Conservation (phyloP, 441 rosid genomes). For the Rhodomyrtus psidioides region DNA sequence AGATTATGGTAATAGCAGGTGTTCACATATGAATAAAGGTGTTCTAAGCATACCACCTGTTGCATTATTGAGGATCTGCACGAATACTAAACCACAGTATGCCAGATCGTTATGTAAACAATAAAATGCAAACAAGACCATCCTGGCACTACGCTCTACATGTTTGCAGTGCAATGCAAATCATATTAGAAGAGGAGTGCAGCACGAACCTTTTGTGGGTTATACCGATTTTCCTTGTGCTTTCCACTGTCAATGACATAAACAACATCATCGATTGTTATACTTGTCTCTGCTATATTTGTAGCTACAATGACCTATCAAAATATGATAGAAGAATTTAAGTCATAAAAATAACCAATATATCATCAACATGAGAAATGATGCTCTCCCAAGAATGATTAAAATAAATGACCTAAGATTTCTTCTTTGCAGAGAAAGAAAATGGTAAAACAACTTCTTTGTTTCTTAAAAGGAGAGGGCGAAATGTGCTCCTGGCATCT, state of each 20-base stretch:
- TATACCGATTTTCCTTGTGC: conserved; percentile 91
- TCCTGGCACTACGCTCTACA: neutral
- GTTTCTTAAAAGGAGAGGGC: neutral
- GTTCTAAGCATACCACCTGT: neutral
- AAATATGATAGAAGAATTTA: conserved; percentile 2
- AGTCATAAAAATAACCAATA: neutral
- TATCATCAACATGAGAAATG: neutral
- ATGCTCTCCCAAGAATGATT: neutral
- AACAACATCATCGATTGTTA: conserved; percentile 92
- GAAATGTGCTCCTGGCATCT: neutral
- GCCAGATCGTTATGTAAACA: neutral
- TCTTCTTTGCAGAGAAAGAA: neutral
- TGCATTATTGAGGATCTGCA: neutral
- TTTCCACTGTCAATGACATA: conserved; percentile 92
- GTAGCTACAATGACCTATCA: conserved; percentile 81
- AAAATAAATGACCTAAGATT: neutral
- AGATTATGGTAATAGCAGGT: neutral
- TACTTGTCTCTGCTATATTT: conserved; percentile 94
- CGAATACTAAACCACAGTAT: neutral
- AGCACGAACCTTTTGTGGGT: conserved; percentile 72
- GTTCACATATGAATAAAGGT: neutral
- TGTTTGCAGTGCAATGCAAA: neutral
- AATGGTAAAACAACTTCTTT: neutral
- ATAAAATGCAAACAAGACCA: neutral
- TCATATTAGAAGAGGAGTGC: neutral